A percentile compares a stretch with the other conserved stretches of the same genome.
Conservation (phyloP, 768 basidiomycete species). For the Harrya chromipes region DNA sequence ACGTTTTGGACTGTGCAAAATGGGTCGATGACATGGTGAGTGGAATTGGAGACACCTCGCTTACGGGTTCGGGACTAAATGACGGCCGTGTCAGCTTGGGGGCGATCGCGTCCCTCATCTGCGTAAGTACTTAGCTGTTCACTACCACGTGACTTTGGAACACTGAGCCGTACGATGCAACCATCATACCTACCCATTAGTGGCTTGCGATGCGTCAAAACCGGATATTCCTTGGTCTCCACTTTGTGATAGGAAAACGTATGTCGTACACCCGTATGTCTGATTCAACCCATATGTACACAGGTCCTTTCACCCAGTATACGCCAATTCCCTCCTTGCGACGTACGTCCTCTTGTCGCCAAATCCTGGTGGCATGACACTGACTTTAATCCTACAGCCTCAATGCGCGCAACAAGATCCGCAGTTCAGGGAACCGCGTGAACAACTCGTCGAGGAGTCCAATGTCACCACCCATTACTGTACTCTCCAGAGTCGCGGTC, state of each 20-base stretch:
- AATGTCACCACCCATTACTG: not conserved
- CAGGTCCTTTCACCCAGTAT: conserved; percentile 4
- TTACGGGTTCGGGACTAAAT: not conserved
- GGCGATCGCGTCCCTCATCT: conserved; percentile 16
- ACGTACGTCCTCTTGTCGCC: conserved; percentile 12
- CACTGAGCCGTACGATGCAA: not conserved
- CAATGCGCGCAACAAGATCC: conserved; percentile 17
- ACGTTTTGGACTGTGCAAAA: conserved; percentile 23
- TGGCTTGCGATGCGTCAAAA: conserved; percentile 23
- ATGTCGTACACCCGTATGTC: not conserved
- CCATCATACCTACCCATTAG: not conserved
- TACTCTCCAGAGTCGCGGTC: not conserved
- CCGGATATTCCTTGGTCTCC: conserved; percentile 23
- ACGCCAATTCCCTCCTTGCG: conserved; percentile 26
- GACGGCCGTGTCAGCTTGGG: conserved; percentile 6
- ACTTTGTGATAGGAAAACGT: conserved; percentile 26
- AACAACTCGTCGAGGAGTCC: not conserved
- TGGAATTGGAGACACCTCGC: not conserved
- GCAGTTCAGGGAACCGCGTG: not conserved
- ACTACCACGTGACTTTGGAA: not conserved
- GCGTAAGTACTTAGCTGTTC: conserved; percentile 9
- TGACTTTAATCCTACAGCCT: conserved; percentile 9
- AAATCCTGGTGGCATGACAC: not conserved
- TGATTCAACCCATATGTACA: not conserved
- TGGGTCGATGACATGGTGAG: conserved; percentile 22